Percentiles rank a stretch among this genome's conserved stretches.
phyloP scores from a whole-genome alignment of 2,329 filamentous ascomycete genomes.

The Neofusicoccum cordaticola region DNA sequence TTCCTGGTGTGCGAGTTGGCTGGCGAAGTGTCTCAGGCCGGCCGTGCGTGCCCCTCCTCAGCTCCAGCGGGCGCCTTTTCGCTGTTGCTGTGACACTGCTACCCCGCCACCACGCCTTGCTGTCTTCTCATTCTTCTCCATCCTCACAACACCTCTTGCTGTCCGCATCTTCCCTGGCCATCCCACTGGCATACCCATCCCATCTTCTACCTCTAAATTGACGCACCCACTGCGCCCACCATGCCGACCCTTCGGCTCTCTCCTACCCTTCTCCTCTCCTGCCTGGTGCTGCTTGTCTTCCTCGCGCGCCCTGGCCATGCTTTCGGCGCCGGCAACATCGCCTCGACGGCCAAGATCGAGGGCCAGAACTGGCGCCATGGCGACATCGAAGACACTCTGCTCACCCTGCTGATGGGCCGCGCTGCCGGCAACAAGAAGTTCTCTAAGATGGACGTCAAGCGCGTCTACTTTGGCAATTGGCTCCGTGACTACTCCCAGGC shows the following conservation, averaged over 20 bases:
- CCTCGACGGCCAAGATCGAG: slow-evolving; percentile 74
- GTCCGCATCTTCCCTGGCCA: slow-evolving; percentile 20
- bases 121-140: background rate
- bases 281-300: slow-evolving; percentile 56
- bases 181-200: background rate
- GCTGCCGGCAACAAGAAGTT: slow-evolving; percentile 67
- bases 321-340: slow-evolving; percentile 88
- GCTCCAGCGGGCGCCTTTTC: background rate
- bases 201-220: background rate
- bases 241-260: slow-evolving; percentile 20
- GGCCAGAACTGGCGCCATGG: slow-evolving; percentile 68
- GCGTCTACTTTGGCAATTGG: slow-evolving; percentile 97
- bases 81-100: too few species aligned
- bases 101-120: background rate
- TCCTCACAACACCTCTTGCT: background rate
- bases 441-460: slow-evolving; percentile 79
- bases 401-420: slow-evolving; percentile 62
- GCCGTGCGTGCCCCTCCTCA: background rate
- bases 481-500: slow-evolving; percentile 90
- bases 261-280: slow-evolving; percentile 38
- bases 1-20: background rate
- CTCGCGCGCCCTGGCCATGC: slow-evolving; percentile 66
- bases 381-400: slow-evolving; percentile 88
- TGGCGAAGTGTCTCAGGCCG: too few species aligned
- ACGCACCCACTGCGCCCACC: slow-evolving; percentile 6